phyloP scores from a whole-genome alignment of 441 rosid species.

The Kokia cookei region DNA sequence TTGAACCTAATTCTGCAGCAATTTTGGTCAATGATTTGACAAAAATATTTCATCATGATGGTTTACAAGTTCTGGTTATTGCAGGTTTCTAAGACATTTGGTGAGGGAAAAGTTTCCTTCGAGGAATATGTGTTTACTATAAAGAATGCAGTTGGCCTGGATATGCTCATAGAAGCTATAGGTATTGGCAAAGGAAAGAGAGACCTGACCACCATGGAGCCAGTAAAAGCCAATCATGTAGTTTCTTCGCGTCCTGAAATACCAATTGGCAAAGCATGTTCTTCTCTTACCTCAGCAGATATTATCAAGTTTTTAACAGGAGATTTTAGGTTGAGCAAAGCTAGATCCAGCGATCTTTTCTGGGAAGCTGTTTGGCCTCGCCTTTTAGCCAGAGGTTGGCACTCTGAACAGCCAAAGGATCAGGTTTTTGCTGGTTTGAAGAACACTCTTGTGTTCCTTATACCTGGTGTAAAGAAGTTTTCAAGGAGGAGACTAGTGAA shows the following conservation, averaged over 20 bases:
- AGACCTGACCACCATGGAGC: constrained; percentile 49
- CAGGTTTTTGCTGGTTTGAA: constrained; percentile 6
- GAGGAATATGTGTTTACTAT: constrained; percentile 64
- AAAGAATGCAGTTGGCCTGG: constrained; percentile 41
- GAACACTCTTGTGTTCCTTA: constrained; percentile 7
- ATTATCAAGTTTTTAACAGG: constrained; percentile 46
- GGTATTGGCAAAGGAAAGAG: constrained; percentile 67
- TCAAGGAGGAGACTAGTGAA: constrained; percentile 13
- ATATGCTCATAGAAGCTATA: constrained; percentile 49
- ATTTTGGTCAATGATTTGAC: not conserved
- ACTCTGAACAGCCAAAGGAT: constrained; percentile 50
- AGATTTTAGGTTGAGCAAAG: constrained; percentile 54
- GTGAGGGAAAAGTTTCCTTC: constrained; percentile 51
- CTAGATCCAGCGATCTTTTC: constrained; percentile 54
- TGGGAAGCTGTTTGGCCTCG: constrained; percentile 81
- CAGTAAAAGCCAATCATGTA: constrained; percentile 22
- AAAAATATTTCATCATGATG: not conserved
- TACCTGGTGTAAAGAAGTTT: constrained; percentile 14
- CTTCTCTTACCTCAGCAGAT: constrained; percentile 36
- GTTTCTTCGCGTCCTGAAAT: constrained; percentile 30
- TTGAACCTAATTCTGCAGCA: not conserved
- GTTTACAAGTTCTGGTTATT: constrained; percentile 1
- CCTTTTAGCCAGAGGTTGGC: constrained; percentile 65
- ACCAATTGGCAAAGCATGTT: constrained; percentile 51
- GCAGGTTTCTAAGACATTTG: constrained; percentile 49